A percentile compares a stretch with the other conserved stretches of the same genome.
phyloP scores from a whole-genome alignment of 108 stramenopile genomes.

The Aurantiochytrium sp. region DNA sequence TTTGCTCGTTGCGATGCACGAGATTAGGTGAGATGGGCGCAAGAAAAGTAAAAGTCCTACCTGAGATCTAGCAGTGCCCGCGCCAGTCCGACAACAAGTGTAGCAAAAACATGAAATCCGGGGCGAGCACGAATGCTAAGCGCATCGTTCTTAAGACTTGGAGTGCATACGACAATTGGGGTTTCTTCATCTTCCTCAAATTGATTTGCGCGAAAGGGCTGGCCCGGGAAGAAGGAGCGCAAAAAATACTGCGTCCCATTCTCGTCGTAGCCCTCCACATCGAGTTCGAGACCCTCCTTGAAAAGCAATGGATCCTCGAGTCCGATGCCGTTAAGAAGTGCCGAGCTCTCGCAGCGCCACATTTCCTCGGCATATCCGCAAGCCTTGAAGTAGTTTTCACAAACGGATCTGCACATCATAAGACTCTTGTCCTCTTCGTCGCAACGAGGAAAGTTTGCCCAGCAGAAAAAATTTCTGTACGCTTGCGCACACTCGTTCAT shows the following conservation, averaged over 20 bases:
- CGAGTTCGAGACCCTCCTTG: conserved; percentile 19
- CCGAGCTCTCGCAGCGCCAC: conserved; percentile 41
- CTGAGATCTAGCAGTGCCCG: no score
- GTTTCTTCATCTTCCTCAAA: neutral
- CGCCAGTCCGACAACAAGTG: neutral
- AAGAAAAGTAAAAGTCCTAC: no score
- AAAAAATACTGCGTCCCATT: conserved; percentile 5
- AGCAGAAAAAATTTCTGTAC: conserved; percentile 46
- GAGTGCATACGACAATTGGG: conserved; percentile 23
- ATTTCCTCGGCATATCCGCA: conserved; percentile 38
- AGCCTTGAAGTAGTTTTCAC: conserved; percentile 48
- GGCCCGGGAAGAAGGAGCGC: conserved; percentile 55
- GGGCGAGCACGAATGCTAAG: neutral
- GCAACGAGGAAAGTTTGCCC: conserved; percentile 51
- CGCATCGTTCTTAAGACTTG: neutral
- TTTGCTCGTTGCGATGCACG: no score
- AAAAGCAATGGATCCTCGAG: conserved; percentile 33
- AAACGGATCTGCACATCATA: conserved; percentile 42
- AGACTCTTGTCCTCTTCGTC: conserved; percentile 29
- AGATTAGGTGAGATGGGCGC: no score
- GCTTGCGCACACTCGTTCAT: conserved; percentile 39
- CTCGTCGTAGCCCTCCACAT: conserved; percentile 21
- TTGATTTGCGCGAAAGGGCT: conserved; percentile 27
- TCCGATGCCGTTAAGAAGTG: conserved; percentile 45
- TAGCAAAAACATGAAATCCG: neutral